phyloP scores from a whole-genome alignment of 768 basidiomycete genomes.

The Suillus decipiens region DNA sequence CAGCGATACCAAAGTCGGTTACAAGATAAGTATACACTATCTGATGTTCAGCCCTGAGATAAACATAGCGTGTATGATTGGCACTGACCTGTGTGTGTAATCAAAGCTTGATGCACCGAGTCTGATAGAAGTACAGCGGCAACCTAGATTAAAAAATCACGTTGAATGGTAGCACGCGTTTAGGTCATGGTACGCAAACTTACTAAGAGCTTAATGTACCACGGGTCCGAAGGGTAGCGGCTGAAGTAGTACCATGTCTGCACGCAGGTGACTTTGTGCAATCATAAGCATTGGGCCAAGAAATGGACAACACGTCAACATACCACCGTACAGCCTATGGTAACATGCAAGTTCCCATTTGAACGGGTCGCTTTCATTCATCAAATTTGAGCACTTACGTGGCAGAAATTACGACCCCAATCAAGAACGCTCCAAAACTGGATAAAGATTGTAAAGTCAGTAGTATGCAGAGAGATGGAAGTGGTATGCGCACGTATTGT shows the following conservation, averaged over 20 bases:
- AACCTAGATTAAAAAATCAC: conserved; percentile 38
- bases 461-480: background rate
- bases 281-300: background rate
- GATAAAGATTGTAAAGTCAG: conserved; percentile 5
- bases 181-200: conserved; percentile 14
- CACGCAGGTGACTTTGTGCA: conserved; percentile 47
- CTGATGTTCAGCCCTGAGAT: conserved; percentile 4
- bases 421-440: conserved; percentile 51
- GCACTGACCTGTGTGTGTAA: conserved; percentile 49
- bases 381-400: conserved; percentile 38
- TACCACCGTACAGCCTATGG: conserved; percentile 53
- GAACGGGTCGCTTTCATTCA: background rate
- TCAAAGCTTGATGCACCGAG: conserved; percentile 53
- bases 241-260: conserved; percentile 59
- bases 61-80: background rate
- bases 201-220: conserved; percentile 50
- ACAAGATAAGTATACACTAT: conserved; percentile 52
- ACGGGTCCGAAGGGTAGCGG: conserved; percentile 48
- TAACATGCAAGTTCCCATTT: background rate
- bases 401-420: conserved; percentile 51
- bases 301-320: conserved; percentile 8
- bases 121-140: conserved; percentile 49
- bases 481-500: conserved; percentile 33
- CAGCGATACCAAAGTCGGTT: conserved; percentile 38
- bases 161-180: conserved; percentile 4